Base-by-base conservation (phyloP, 2,329 filamentous ascomycete species). In the Simplicillium aogashimaense region DNA sequence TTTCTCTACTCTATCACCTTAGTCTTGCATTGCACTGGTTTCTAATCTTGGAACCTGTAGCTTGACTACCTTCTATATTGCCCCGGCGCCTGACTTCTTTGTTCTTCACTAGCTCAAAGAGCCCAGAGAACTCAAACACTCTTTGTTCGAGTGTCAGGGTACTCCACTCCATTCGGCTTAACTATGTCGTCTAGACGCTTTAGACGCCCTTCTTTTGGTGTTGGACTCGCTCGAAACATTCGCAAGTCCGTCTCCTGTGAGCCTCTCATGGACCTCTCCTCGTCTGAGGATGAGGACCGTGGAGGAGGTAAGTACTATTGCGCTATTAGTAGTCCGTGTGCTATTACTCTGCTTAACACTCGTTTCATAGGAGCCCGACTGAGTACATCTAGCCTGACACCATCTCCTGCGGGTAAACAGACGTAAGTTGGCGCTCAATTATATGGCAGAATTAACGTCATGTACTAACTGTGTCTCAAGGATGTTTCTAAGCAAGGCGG, bases 191-290 rank as follows among this genome's bases (percentile, higher is more conserved):
- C 20, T 5, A 25, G 20, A 9, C 20, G 9, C 9, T 25, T 25
- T 6, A 25, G 6, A 25, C 20, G 20, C 20, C 5, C 6, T 5
- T 20, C 28, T 17, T 13, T 29, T 12, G 36, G 38, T 29, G 36
- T 40, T n/a, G 39, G 38, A n/a, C 25, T 36, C 28, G 11, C 37
- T 18, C 38, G 39, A 15, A 44, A 39, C 14, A 41, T 44, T 32
- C 42, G 42, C 38, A 44, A 44, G 36, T 44, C 42, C 12, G 39
- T 41, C 17, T 44, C 42, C n/a, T 41, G 36, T 15, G 42, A 44
- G 39, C 39, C 42, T 1, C 18, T 44, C 14, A 35, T 44, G 15
- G 42, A 44, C 32, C 3, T 41, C 3, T 41, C 39, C 11, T 44
- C 42, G 29, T 44, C 42, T 8, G 42, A 44, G n/a, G 42, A 44